Evolutionary conservation across 1,139 yeast genomes (phyloP).

Genomic region (Pichia sp.): DNA sequence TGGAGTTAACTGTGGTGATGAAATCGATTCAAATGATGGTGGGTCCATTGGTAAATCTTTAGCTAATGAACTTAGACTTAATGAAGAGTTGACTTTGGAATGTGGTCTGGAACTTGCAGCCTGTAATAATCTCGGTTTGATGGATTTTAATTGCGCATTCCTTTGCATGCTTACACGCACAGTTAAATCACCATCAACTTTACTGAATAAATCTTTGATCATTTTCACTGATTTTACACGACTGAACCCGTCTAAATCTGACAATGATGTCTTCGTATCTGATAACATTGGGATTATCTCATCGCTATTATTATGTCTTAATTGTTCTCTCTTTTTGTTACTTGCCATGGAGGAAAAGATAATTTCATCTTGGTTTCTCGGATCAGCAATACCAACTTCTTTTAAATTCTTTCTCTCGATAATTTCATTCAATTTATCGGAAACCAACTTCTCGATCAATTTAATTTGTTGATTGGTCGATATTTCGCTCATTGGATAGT

Average conservation of each 20-base stretch:
- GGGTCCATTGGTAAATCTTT: not conserved
- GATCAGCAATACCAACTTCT: slow-evolving; percentile 21
- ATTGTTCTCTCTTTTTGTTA: slow-evolving; percentile 12
- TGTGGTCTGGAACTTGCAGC: not conserved
- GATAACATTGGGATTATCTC: slow-evolving; percentile 6
- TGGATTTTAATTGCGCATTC: slow-evolving; percentile 15
- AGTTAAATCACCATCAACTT: slow-evolving; percentile 19
- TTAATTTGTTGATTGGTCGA: slow-evolving; percentile 20
- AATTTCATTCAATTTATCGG: slow-evolving; percentile 18
- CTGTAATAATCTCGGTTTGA: slow-evolving; percentile 18
- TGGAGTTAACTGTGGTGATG: slow-evolving; percentile 3
- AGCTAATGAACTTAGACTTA: not conserved
- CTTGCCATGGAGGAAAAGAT: slow-evolving; percentile 13
- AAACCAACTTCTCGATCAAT: slow-evolving; percentile 18
- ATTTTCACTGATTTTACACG: slow-evolving; percentile 4
- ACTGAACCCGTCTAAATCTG: slow-evolving; percentile 8
- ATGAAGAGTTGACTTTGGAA: slow-evolving; percentile 2
- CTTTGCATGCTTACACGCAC: slow-evolving; percentile 13
- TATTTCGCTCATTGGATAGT: slow-evolving; percentile 8
- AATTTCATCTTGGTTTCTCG: slow-evolving; percentile 17
- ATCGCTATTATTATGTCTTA: not conserved
- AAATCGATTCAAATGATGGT: not conserved
- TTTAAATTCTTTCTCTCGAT: slow-evolving; percentile 17
- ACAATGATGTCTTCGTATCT: slow-evolving; percentile 4
- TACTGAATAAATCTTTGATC: slow-evolving; percentile 19